Evolutionary conservation across 2,329 filamentous ascomycete species (phyloP), one percentile per base, ranked within the genome.

Genomic region (Calonectria pauciramosa): DNA sequence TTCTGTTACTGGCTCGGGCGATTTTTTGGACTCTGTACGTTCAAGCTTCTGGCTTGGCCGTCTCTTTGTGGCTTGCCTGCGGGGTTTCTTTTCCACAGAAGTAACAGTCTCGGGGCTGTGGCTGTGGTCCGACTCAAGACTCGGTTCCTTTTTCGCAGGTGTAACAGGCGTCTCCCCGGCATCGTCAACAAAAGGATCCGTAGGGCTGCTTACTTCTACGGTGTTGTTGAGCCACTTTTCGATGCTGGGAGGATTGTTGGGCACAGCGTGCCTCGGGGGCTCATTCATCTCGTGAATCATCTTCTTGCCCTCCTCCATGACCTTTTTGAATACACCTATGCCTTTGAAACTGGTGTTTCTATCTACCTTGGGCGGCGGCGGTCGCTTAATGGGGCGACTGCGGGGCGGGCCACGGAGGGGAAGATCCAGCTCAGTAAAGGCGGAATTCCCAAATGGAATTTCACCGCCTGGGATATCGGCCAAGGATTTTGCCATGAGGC

Each of bases 161-260:
- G 72, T 75, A 14, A 71, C 16, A 20, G 75, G 73, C 52, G 79
- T 69, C 41, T 67, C 64, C 10, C 78, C 76, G 10, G 71, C 52
- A n/a, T 80, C 76, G 20, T 93, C 91, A 3, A 92, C 86, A 79
- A 92, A 92, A 4, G 91, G 91, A 78, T 93, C 92, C 18, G 92
- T 88, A 0, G 92, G 93, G n/a, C 86, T 88, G 78, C 90, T 91
- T 36, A 93, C 51, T 32, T 73, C 71, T 18, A 92, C 88, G 0
- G 92, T 93, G 28, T 86, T 88, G 79, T 90, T 91, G 32, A 93
- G 85, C 92, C 92, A 93, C 28, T 89, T 92, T 80, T 93, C 92
- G 69, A 93, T 93, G 78, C 89, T 93, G 1, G 89, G 90, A 7
- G 92, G 91, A 54, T 91, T 89, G 74, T 93, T 93, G 14, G 81